A percentile compares a stretch with the other conserved stretches of the same genome.
Conservation (phyloP, 2,329 filamentous ascomycete genomes). For the Nigrospora sphaerica region DNA sequence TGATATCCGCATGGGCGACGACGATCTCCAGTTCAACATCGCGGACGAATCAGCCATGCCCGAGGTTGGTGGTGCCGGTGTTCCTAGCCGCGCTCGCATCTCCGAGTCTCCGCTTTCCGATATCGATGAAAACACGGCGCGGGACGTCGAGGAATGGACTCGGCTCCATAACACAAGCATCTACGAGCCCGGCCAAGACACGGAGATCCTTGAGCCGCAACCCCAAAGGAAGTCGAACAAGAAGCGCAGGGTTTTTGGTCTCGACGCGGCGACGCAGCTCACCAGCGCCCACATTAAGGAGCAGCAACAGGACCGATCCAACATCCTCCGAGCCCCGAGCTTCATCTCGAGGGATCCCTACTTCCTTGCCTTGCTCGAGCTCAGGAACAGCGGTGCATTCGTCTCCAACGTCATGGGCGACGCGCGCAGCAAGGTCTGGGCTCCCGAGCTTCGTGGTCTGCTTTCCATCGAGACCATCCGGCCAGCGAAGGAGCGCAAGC, state of each 20-base stretch:
- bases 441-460: constrained; percentile 86
- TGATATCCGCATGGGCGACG: constrained; percentile 54
- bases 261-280: constrained; percentile 76
- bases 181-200: constrained; percentile 54
- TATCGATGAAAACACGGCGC: constrained; percentile 56
- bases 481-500: constrained; percentile 74
- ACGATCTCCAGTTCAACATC: constrained; percentile 59
- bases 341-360: constrained; percentile 86
- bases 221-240: constrained; percentile 66
- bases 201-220: constrained; percentile 55
- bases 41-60: constrained; percentile 53
- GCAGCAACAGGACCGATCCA: constrained; percentile 78
- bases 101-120: constrained; percentile 66
- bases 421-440: constrained; percentile 72
- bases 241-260: constrained; percentile 73
- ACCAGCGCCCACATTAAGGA: constrained; percentile 73
- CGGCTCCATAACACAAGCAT: constrained; percentile 48
- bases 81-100: constrained; percentile 51
- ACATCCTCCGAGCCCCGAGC: constrained; percentile 73
- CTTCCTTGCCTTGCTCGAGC: constrained; percentile 78
- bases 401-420: constrained; percentile 82
- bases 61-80: constrained; percentile 36
- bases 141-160: constrained; percentile 53
- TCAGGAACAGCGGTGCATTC: constrained; percentile 88
- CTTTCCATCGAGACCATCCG: constrained; percentile 80